A percentile compares a stretch with the other conserved stretches of the same genome.
Evolutionary conservation across 208 protist genomes (phyloP).

Genomic region (Polymyxa betae): DNA sequence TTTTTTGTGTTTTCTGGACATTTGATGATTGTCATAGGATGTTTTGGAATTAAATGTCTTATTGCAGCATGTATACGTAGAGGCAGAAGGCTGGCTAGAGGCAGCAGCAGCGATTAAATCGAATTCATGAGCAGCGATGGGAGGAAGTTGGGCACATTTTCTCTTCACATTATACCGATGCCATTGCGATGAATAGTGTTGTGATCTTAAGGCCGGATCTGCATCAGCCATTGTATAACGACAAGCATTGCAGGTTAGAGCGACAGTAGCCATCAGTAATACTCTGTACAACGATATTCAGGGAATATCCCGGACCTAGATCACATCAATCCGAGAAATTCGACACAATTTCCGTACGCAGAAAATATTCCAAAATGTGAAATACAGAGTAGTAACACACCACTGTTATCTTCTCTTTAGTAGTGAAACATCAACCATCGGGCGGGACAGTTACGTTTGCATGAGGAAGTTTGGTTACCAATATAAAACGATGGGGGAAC

Average conservation of each 20-base stretch:
- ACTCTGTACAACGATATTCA: too few relatives aligned
- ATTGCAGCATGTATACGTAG: background rate
- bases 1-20: background rate
- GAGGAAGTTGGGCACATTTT: background rate
- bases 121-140: background rate
- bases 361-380: too few relatives aligned
- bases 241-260: background rate
- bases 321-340: too few relatives aligned
- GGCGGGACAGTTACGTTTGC: too few relatives aligned
- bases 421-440: too few relatives aligned
- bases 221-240: background rate
- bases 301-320: too few relatives aligned
- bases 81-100: background rate
- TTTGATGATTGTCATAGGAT: background rate
- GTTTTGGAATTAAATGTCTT: background rate
- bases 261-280: background rate
- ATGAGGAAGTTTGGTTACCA: too few relatives aligned
- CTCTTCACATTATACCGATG: conserved; percentile 40
- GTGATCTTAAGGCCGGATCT: background rate
- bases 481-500: too few relatives aligned
- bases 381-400: too few relatives aligned
- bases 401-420: too few relatives aligned
- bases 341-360: too few relatives aligned
- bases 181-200: conserved; percentile 44
- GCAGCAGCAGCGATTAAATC: background rate